phyloP scores from a whole-genome alignment of 2,329 filamentous ascomycete species.

The Ophiostoma pallidulum region DNA sequence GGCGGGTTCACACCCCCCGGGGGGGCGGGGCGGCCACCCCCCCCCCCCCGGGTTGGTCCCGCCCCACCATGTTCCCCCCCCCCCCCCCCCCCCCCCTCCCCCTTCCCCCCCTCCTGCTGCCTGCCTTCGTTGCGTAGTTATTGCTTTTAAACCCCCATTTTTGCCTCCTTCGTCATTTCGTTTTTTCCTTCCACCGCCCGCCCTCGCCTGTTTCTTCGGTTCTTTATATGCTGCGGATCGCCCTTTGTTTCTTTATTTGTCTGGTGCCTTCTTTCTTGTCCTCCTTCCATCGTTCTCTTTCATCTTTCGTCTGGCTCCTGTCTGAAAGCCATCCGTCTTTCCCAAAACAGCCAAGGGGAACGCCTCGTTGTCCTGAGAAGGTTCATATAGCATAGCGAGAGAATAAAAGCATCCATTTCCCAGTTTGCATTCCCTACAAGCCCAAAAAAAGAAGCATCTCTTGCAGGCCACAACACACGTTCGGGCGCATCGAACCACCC shows the following conservation, averaged over 20 bases:
- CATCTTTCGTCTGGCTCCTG: not conserved
- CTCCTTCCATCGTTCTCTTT: not conserved
- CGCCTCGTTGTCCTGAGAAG: not conserved
- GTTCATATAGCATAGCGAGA: conserved; percentile 14
- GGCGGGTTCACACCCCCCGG: too few relatives aligned
- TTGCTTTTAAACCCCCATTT: not conserved
- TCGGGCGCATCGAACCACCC: too few relatives aligned
- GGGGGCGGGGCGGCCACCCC: too few relatives aligned
- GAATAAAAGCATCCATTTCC: conserved; percentile 13
- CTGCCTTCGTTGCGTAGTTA: not conserved
- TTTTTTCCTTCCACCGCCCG: not conserved
- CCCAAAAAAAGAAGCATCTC: not conserved
- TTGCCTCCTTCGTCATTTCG: conserved; percentile 4
- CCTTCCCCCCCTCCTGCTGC: not conserved
- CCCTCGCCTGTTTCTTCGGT: not conserved
- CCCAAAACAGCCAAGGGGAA: not conserved
- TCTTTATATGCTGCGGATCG: not conserved
- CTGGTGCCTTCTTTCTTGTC: not conserved
- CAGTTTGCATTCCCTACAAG: not conserved
- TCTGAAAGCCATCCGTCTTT: not conserved
- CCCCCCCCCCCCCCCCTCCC: conserved; percentile 1
- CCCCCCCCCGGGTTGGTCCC: too few relatives aligned
- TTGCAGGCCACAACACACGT: too few relatives aligned
- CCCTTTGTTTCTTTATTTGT: not conserved
- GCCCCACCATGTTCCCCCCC: too few relatives aligned